phyloP scores from a whole-genome alignment of 192 early-diverging fungal species.

The Linnemannia zychae region DNA sequence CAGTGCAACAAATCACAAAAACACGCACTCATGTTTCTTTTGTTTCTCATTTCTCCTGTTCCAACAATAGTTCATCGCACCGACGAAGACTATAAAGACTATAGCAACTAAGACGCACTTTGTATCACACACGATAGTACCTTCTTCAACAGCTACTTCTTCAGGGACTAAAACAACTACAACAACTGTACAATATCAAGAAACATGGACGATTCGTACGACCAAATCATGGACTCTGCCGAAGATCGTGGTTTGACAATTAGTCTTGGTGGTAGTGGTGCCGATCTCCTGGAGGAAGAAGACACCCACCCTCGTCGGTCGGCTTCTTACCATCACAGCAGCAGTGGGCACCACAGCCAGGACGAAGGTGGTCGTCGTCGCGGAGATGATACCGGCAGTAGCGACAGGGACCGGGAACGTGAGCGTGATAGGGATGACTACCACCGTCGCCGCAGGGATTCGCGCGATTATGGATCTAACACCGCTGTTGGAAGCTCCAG shows the following conservation, averaged over 20 bases:
- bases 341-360: neutral
- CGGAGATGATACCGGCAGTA: neutral
- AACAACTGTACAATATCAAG: neutral
- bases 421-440: neutral
- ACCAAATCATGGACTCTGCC: neutral
- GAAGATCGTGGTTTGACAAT: neutral
- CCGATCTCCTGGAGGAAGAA: conserved; percentile 7
- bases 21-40: too few species aligned
- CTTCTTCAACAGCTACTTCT: too few species aligned
- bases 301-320: conserved; percentile 43
- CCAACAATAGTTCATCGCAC: too few species aligned
- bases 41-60: too few species aligned
- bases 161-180: neutral
- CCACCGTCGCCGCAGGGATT: conserved; percentile 20
- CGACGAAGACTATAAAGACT: too few species aligned
- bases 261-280: neutral
- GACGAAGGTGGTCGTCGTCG: neutral
- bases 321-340: conserved; percentile 2
- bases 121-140: too few species aligned
- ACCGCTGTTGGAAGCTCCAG: neutral
- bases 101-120: too few species aligned
- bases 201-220: conserved; percentile 6
- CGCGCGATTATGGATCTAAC: conserved; percentile 15
- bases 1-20: too few species aligned
- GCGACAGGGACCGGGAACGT: conserved; percentile 12